A percentile compares a stretch with the other conserved stretches of the same genome.
These are phyloP conservation scores for Mollisia scopiformis DNA, from an alignment of 2,329 filamentous ascomycete genomes.

Conservation along the genomic window DNA sequence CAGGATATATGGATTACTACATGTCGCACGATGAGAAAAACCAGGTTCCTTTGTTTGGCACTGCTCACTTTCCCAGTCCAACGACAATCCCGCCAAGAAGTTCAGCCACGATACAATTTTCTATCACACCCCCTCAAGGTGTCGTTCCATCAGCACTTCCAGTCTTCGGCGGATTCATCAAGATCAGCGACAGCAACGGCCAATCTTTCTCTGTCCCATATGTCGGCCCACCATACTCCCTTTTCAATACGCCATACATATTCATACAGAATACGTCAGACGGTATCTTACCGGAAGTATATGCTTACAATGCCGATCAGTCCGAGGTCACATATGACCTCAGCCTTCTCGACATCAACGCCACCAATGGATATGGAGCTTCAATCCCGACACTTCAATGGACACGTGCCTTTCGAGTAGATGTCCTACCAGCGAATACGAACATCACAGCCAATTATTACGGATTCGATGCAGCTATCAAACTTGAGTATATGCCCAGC, in stretches of 20 bases:
- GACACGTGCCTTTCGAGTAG: slow-evolving; percentile 11
- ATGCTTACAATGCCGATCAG: neutral
- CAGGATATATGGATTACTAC: slow-evolving; percentile 26
- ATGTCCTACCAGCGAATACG: slow-evolving; percentile 15
- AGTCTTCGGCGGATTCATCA: slow-evolving; percentile 30
- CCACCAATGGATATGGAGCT: slow-evolving; percentile 1
- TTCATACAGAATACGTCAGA: neutral
- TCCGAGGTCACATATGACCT: slow-evolving; percentile 3
- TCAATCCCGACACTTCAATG: slow-evolving; percentile 13
- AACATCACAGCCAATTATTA: slow-evolving; percentile 15
- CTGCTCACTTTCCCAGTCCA: slow-evolving; percentile 22
- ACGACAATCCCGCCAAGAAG: slow-evolving; percentile 9
- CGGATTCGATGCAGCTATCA: slow-evolving; percentile 5
- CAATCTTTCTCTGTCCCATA: slow-evolving; percentile 28
- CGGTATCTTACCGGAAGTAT: slow-evolving; percentile 4
- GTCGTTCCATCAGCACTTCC: slow-evolving; percentile 26
- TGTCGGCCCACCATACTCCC: slow-evolving; percentile 26
- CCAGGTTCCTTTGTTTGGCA: slow-evolving; percentile 26
- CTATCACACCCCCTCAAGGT: slow-evolving; percentile 16
- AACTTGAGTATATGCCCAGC: slow-evolving; percentile 3
- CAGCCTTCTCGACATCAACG: slow-evolving; percentile 9
- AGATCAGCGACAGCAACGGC: slow-evolving; percentile 12
- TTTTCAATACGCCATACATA: slow-evolving; percentile 20
- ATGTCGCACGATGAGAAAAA: slow-evolving; percentile 20
- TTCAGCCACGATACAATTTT: slow-evolving; percentile 1